Base-by-base conservation (phyloP, 2,329 filamentous ascomycete genomes). In the Aspergillus ochraceus region DNA sequence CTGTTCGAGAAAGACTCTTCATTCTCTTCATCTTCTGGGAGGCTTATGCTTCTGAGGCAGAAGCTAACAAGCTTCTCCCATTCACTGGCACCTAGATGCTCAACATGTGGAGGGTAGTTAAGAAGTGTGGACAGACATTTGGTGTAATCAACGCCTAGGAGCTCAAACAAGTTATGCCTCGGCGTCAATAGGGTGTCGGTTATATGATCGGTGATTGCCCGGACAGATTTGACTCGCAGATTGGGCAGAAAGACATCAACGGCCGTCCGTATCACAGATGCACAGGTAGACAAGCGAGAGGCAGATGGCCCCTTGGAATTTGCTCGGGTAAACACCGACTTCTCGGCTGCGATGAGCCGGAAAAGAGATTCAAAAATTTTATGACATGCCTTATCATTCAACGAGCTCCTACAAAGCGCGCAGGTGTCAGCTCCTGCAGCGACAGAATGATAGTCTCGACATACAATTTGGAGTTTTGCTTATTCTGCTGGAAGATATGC, bases 291-390 rank as follows among this genome's bases (percentile, higher is more conserved):
- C 11, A 99, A 81, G 26, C 89, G 85, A 2, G 80, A 75, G 11
- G 79, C 79, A 36, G 84, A 77, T 54, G 77, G 77, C 58, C 79
- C 83, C 61, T 80, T 82, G 26, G 81, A 77, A 12, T 77, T 81
- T 55, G 82, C 81, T 57, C 83, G 84, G 58, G 85, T 82, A 64
- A 86, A 90, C 19, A 76, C 72, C 10, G 86, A 80, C 71, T 91
- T 92, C 66, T 97, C 92, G 14, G 82, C 75, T 84, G 84, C 70
- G 83, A 88, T 82, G 64, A 87, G 88, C 56, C 84, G 83, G 70
- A 97, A 97, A 2, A 98, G 79, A 1, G 86, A 84, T 69, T 97
- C 92, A 67, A 91, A 91, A 49, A 97, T 87, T 60, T 85, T 84
- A 70, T 95, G 89, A 66, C 90, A 96, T n/a, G 85, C 84, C 71